Base-by-base conservation (phyloP, 768 basidiomycete species). In the Lactifluus volemus region DNA sequence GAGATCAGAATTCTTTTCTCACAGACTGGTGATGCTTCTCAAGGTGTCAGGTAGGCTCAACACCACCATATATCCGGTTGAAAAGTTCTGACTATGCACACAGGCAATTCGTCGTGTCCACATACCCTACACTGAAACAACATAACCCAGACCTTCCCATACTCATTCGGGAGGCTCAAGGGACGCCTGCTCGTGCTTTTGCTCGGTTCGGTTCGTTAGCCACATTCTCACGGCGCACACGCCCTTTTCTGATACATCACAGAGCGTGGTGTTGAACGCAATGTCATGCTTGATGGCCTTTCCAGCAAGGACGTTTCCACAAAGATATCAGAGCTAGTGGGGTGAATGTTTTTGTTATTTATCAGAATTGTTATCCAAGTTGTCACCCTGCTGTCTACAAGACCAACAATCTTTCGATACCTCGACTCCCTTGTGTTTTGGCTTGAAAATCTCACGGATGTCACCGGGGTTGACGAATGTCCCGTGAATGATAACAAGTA, bases 71-170 rank as follows among this genome's bases (percentile, higher is more conserved):
- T 14, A 19, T n/a, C 6, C 11, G 15, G 15, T 9, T 29, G 15
- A 32, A 58, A 6, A 19, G 36, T 44, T 34, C 61, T 49, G 58
- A 59, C 25, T 62, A 10, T 9, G 34, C 9, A 19, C 14, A 5
- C 44, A 92, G 92, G 67, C 84, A 91, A 74, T 93, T 92, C 74
- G 82, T 93, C 68, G 72, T 84, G 47, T 79, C 88, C 30, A 81
- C 84, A 64, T 92, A 92, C 70, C 83, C 87, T 5, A 66, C 77
- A 55, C 81, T 92, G 69, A 92, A 92, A 76, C 80, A 88, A 70
- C 76, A 86, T 72, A 93, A 93, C 70, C 91, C 90, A 42, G 85
- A 93, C 74, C 75, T 93, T n/a, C 91, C 89, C 17, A 79, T 91
- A 41, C 72, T 92, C 67, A 88, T 92, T 68, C 80, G 91, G 67